Evolutionary conservation across 2,329 filamentous ascomycete genomes (phyloP).

Genomic region (Stachybotrys chartarum): DNA sequence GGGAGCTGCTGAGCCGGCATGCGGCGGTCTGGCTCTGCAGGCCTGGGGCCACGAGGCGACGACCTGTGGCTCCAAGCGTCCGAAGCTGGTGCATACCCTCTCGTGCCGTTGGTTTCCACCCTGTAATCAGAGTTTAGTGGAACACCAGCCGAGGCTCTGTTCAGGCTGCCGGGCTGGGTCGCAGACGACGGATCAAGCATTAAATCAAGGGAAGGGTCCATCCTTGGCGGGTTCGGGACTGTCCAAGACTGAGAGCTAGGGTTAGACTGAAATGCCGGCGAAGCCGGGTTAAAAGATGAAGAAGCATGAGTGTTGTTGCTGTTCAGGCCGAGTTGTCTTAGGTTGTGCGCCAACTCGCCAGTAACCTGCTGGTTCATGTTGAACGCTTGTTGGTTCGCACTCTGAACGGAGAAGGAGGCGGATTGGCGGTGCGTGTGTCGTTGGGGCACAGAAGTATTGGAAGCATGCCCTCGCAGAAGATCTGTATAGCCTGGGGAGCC

Average conservation of each 20-base stretch:
- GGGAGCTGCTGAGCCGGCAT: conserved; percentile 22
- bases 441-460: conserved; percentile 38
- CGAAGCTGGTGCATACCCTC: conserved; percentile 18
- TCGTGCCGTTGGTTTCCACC: conserved; percentile 17
- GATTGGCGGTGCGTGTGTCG: conserved; percentile 36
- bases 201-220: neutral
- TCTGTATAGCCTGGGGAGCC: conserved; percentile 29
- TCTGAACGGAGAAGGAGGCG: conserved; percentile 39
- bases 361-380: conserved; percentile 29
- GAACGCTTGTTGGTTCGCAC: conserved; percentile 27
- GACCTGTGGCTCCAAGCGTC: conserved; percentile 32
- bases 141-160: neutral
- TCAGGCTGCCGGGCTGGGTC: too few relatives aligned
- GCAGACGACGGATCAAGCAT: too few relatives aligned
- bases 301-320: conserved; percentile 11
- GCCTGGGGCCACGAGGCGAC: conserved; percentile 24
- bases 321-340: conserved; percentile 25
- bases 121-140: conserved; percentile 16
- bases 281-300: conserved; percentile 18
- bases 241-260: conserved; percentile 40
- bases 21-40: conserved; percentile 31
- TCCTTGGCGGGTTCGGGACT: conserved; percentile 13
- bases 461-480: conserved; percentile 28
- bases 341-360: conserved; percentile 28
- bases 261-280: conserved; percentile 38